Evolutionary conservation across 495 filamentous ascomycete species (phyloP).

Genomic region (Lasiosphaeris hirsuta): DNA sequence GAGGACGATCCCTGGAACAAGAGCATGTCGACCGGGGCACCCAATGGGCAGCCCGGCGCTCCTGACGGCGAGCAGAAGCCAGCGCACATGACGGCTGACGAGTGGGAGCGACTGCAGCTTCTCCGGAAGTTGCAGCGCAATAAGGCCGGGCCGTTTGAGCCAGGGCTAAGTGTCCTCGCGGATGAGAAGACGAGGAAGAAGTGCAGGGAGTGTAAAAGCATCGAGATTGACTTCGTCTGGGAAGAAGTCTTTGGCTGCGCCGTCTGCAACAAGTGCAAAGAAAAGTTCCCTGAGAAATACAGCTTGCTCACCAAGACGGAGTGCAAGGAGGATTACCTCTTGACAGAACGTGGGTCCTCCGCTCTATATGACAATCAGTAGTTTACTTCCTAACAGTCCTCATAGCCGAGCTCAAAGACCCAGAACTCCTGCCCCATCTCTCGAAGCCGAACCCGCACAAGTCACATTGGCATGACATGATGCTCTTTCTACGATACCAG

Average conservation of each 20-base stretch:
- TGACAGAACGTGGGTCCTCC: slow-evolving; percentile 76
- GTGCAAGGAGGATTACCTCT: slow-evolving; percentile 86
- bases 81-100: slow-evolving; percentile 81
- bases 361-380: no score
- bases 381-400: slow-evolving; percentile 5
- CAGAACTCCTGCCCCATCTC: slow-evolving; percentile 80
- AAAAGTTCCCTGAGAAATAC: slow-evolving; percentile 86
- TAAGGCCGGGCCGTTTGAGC: slow-evolving; percentile 81
- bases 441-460: slow-evolving; percentile 93
- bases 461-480: slow-evolving; percentile 96
- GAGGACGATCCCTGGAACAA: slow-evolving; percentile 91
- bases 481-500: slow-evolving; percentile 90
- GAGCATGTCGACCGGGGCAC: slow-evolving; percentile 54
- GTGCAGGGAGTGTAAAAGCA: slow-evolving; percentile 75
- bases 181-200: slow-evolving; percentile 60
- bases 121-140: slow-evolving; percentile 63
- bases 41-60: slow-evolving; percentile 16
- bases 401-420: slow-evolving; percentile 77
- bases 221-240: slow-evolving; percentile 96
- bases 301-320: slow-evolving; percentile 95
- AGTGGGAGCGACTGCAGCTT: slow-evolving; percentile 85
- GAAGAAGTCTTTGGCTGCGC: slow-evolving; percentile 69
- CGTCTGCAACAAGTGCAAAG: slow-evolving; percentile 78
- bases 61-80: slow-evolving; percentile 64
- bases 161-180: slow-evolving; percentile 68